Percentiles rank a stretch among this genome's conserved stretches.
phyloP scores from a whole-genome alignment of 805 yeast genomes.

The Candida michaelii region DNA sequence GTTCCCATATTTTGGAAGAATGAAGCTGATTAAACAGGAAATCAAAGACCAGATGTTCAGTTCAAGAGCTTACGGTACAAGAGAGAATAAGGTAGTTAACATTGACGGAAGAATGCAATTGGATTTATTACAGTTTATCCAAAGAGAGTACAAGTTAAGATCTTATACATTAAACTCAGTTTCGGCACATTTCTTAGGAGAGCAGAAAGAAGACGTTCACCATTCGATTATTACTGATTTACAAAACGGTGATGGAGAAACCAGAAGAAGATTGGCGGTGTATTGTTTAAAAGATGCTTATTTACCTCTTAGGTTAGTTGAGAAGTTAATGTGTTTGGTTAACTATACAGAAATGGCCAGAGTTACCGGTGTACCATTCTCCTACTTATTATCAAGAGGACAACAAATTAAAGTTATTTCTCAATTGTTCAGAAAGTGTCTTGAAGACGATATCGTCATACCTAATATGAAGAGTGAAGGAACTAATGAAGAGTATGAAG shows the following conservation, averaged over 20 bases:
- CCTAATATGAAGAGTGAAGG: slow-evolving; percentile 89
- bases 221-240: slow-evolving; percentile 94
- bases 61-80: slow-evolving; percentile 94
- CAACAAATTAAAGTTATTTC: slow-evolving; percentile 98
- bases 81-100: slow-evolving; percentile 87
- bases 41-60: slow-evolving; percentile 80
- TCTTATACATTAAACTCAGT: slow-evolving; percentile 95
- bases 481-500: slow-evolving; percentile 89
- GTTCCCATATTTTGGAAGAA: slow-evolving; percentile 88
- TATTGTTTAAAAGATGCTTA: slow-evolving; percentile 97
- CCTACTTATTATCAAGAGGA: slow-evolving; percentile 84
- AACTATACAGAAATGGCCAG: slow-evolving; percentile 99
- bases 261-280: slow-evolving; percentile 93
- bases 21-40: slow-evolving; percentile 67
- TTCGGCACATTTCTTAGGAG: slow-evolving; percentile 88
- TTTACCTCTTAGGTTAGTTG: slow-evolving; percentile 81
- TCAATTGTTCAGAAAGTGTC: slow-evolving; percentile 90
- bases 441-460: slow-evolving; percentile 79
- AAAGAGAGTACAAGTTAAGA: slow-evolving; percentile 91
- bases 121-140: slow-evolving; percentile 88
- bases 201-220: slow-evolving; percentile 97
- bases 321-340: slow-evolving; percentile 92
- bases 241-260: slow-evolving; percentile 88
- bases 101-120: slow-evolving; percentile 96
- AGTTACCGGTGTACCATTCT: slow-evolving; percentile 97